These are phyloP conservation scores for Baorangia bicolor DNA, from an alignment of 768 basidiomycete genomes.

Conservation along the genomic window DNA sequence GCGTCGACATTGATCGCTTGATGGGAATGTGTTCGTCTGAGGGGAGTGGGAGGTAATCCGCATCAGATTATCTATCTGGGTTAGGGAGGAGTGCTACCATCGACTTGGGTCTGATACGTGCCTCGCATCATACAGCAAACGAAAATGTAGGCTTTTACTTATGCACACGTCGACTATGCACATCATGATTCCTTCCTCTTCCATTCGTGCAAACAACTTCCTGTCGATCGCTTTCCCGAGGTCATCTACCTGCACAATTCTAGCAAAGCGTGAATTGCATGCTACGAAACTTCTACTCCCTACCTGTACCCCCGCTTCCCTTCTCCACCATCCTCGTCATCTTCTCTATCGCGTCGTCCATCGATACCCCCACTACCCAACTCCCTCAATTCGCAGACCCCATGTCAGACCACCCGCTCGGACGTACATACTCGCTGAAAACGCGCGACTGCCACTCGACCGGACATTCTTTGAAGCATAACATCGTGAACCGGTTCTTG, in stretches of 20 bases:
- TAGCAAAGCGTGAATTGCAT: neutral
- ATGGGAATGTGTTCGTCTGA: slow-evolving; percentile 15
- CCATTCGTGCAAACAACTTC: no score
- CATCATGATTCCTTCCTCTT: neutral
- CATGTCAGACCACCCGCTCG: no score
- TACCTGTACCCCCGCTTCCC: no score
- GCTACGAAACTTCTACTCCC: no score
- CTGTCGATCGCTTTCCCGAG: neutral
- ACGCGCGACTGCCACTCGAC: no score
- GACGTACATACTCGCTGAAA: no score
- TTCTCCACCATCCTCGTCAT: no score
- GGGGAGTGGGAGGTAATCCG: neutral
- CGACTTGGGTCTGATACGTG: slow-evolving; percentile 7
- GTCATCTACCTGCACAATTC: neutral
- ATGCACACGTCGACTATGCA: slow-evolving; percentile 19
- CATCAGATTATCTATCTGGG: neutral
- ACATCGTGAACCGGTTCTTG: no score
- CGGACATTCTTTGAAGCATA: no score
- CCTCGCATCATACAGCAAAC: slow-evolving; percentile 4
- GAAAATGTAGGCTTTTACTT: slow-evolving; percentile 23
- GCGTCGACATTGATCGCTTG: slow-evolving; percentile 89
- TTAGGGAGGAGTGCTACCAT: neutral
- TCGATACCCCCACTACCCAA: no score
- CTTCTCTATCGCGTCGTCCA: no score
- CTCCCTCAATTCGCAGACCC: no score